phyloP scores from a whole-genome alignment of 2,329 filamentous ascomycete genomes.

The Pseudocercospora fijiensis region DNA sequence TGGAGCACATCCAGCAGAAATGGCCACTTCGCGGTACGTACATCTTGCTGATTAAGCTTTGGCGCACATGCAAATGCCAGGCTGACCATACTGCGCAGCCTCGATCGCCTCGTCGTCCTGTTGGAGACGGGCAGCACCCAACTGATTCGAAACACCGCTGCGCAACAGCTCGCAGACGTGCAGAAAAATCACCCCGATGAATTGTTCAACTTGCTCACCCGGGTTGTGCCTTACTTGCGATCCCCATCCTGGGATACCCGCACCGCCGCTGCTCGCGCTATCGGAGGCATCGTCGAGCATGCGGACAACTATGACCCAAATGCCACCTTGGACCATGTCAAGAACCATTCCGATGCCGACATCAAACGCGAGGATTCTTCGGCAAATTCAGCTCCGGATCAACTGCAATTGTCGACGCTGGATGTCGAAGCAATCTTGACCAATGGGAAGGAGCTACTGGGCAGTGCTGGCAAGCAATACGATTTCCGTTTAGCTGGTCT shows the following conservation, averaged over 20 bases:
- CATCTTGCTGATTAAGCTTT: conserved; percentile 7
- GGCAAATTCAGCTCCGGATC: conserved; percentile 44
- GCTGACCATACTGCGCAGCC: conserved; percentile 31
- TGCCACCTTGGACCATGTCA: conserved; percentile 32
- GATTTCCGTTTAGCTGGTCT: conserved; percentile 81
- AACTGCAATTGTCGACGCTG: conserved; percentile 70
- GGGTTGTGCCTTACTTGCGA: conserved; percentile 91
- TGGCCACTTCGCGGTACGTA: conserved; percentile 32
- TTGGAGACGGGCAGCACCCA: conserved; percentile 96
- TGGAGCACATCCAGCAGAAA: conserved; percentile 12
- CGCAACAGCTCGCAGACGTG: conserved; percentile 93
- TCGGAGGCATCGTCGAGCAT: conserved; percentile 90
- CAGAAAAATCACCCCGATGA: conserved; percentile 98
- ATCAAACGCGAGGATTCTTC: conserved; percentile 54
- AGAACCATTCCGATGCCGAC: conserved; percentile 41
- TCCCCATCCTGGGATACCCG: conserved; percentile 98
- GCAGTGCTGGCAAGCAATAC: conserved; percentile 75
- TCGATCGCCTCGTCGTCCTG: conserved; percentile 62
- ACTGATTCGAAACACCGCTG: conserved; percentile 93
- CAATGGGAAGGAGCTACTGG: conserved; percentile 78
- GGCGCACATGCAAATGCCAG: conserved; percentile 3
- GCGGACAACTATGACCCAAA: conserved; percentile 83
- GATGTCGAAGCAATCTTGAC: conserved; percentile 78
- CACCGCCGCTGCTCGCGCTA: conserved; percentile 86
- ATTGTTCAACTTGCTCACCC: conserved; percentile 87